phyloP scores from a whole-genome alignment of 106 monocot species.

The Dendrobium huoshanense region DNA sequence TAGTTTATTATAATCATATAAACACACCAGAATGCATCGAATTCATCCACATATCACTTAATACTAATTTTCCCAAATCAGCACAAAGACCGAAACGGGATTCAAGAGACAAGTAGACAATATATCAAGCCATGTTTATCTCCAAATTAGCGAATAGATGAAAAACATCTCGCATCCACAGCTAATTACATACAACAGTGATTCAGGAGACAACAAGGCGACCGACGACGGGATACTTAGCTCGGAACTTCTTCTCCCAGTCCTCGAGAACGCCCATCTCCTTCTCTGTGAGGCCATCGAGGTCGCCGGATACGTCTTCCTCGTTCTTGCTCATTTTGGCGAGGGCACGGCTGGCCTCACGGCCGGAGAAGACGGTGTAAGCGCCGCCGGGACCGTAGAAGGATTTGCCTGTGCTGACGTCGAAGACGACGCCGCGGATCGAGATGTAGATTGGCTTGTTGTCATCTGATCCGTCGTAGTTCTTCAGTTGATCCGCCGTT shows the following conservation, averaged over 20 bases:
- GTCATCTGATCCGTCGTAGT: constrained; percentile 58
- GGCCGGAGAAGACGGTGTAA: constrained; percentile 86
- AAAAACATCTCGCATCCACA: neutral
- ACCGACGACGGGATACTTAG: constrained; percentile 86
- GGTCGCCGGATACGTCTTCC: constrained; percentile 51
- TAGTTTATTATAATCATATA: neutral
- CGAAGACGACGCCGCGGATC: constrained; percentile 63
- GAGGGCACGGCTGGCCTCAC: constrained; percentile 79
- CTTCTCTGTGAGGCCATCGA: constrained; percentile 73
- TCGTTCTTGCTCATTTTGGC: constrained; percentile 93
- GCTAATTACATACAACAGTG: neutral
- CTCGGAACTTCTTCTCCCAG: constrained; percentile 91
- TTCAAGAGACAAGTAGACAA: neutral
- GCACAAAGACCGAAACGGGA: neutral
- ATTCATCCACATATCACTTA: neutral
- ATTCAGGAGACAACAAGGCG: constrained; percentile 28
- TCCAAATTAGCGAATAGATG: neutral
- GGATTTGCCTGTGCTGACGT: constrained; percentile 57
- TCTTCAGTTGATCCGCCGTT: constrained; percentile 51
- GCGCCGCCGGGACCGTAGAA: constrained; percentile 93
- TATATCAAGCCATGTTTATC: neutral
- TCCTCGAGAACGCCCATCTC: constrained; percentile 70
- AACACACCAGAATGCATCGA: neutral
- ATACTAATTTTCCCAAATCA: neutral
- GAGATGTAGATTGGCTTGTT: constrained; percentile 86